Base-by-base conservation (phyloP, 169 alveolate species). In the Fabrea salina region DNA sequence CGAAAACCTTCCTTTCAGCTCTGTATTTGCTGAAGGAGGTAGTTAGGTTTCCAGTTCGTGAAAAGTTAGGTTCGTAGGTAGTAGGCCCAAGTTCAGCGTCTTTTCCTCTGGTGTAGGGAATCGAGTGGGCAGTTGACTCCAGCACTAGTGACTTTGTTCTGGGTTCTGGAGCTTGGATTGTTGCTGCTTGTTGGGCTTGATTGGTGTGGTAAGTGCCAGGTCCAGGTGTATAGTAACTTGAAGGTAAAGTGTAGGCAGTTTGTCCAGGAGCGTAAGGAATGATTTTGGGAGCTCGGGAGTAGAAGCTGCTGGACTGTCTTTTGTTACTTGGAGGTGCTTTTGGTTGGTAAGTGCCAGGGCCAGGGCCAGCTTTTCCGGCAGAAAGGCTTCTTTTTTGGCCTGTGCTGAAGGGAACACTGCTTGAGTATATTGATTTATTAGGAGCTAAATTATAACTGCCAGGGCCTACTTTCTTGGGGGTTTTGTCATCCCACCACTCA, bases 241-340 rank as follows among this genome's bases (percentile, higher is more conserved):
- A 33, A 8, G 74, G 74, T 51, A 61, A 13, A 11, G 44, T 33
- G 39, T 35, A 61, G 11, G 54, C 74, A 61, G 50, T 27, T 47
- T 35, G 27, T 2, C 74, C 74, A 33, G 74, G 16, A n/a, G 74
- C 74, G 25, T 35, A 61, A 61, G 74, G 74, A 22, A 47, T 51
- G 19, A 61, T 61, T 61, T 51, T 27, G 16, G 74, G 74, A 61
- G 74, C 16, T 30, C 25, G n/a, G 16, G 74, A 61, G 33, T 19
- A 7, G 30, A 54, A n/a, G n/a, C n/a, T n/a, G n/a, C n/a, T n/a
- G n/a, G n/a, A n/a, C n/a, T n/a, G n/a, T n/a, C n/a, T n/a, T n/a
- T n/a, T n/a, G n/a, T n/a, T n/a, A n/a, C n/a, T n/a, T n/a, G n/a
- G n/a, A n/a, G n/a, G n/a, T n/a, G n/a, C n/a, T n/a, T n/a, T n/a